Percentiles rank a stretch among this genome's conserved stretches.
Evolutionary conservation across 2,329 filamentous ascomycete species (phyloP).

Genomic region (Talaromyces verruculosus): DNA sequence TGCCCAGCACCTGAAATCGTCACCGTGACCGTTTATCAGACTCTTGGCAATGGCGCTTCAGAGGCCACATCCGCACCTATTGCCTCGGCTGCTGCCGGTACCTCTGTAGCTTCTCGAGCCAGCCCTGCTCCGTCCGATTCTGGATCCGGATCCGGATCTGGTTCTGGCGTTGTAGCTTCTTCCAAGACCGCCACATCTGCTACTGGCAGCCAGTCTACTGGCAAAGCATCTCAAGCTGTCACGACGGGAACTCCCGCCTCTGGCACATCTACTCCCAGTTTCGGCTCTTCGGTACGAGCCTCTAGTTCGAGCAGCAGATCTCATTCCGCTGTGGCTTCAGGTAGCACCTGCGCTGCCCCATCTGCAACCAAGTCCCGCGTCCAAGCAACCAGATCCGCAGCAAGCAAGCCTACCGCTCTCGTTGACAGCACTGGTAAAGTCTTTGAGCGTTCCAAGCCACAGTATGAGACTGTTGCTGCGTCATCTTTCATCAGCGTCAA

Average conservation of each 20-base stretch:
- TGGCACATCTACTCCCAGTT: not conserved
- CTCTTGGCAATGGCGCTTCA: conserved; percentile 12
- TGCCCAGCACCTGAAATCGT: conserved; percentile 20
- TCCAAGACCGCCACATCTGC: not conserved
- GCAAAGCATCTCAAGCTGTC: not conserved
- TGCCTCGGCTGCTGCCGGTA: conserved; percentile 3
- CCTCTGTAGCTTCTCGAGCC: conserved; percentile 3
- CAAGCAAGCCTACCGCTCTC: conserved; percentile 66
- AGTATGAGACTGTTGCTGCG: conserved; percentile 71
- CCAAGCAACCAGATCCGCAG: conserved; percentile 58
- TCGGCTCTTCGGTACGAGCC: not conserved
- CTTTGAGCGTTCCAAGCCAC: conserved; percentile 83
- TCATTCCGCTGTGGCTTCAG: not conserved
- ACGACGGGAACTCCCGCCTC: not conserved
- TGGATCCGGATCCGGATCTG: conserved; percentile 6
- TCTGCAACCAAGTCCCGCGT: conserved; percentile 46
- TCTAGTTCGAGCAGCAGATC: not conserved
- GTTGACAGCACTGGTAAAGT: conserved; percentile 65
- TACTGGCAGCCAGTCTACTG: not conserved
- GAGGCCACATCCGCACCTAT: not conserved
- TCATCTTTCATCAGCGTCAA: conserved; percentile 80
- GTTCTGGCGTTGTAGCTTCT: not conserved
- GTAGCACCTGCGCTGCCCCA: conserved; percentile 31
- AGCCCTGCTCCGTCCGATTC: conserved; percentile 3
- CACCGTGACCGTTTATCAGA: conserved; percentile 22